Evolutionary conservation across 2,329 filamentous ascomycete genomes (phyloP), one percentile per base, ranked within the genome.

Genomic region (Colletotrichum sp.): DNA sequence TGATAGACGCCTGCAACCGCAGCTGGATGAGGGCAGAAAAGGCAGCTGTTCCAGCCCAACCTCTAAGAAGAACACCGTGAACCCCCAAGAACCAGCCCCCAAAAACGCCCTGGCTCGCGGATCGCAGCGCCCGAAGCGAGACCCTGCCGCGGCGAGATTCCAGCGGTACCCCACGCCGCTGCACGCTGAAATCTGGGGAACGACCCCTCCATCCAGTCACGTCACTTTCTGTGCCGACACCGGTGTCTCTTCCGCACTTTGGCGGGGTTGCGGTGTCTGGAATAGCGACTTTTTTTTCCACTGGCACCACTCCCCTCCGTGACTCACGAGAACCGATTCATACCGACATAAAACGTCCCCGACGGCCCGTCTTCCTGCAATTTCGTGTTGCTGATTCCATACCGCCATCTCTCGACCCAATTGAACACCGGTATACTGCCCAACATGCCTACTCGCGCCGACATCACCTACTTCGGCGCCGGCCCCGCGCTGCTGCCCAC

Each of bases 401-500:
- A 59, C 21, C 13, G 18, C 28, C 24, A 21, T n/a, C 13, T 55
- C 60, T 36, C n/a, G 26, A 28, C 34, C 66, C 60, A 68, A 63
- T 68, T 55, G 32, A 52, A n/a, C 55, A 59, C 16, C 32, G 13
- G 26, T 7, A 59, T 52, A 48, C 43, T 60, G 65, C 68, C 61
- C 70, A 67, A 21, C 55, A 95, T 96, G 95, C 93, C 94, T 81
- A 87, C 91, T 78, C 90, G 95, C 85, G 89, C 92, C 80, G 93
- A 96, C 78, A 91, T 97, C 83, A 91, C 93, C 79, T 97, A 98
- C 86, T 98, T 98, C 80, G 96, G 96, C 77, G 96, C 96, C 69
- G 96, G 96, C 78, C 96, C 96, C 65, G 96, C 96, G n/a, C 89
- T 92, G 36, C 90, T 99, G 21, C 96, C 96, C 28, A 98, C 95